Evolutionary conservation across 164 flowering plant species (phyloP), one percentile per base, ranked within the genome.

Genomic region (Sedum album): DNA sequence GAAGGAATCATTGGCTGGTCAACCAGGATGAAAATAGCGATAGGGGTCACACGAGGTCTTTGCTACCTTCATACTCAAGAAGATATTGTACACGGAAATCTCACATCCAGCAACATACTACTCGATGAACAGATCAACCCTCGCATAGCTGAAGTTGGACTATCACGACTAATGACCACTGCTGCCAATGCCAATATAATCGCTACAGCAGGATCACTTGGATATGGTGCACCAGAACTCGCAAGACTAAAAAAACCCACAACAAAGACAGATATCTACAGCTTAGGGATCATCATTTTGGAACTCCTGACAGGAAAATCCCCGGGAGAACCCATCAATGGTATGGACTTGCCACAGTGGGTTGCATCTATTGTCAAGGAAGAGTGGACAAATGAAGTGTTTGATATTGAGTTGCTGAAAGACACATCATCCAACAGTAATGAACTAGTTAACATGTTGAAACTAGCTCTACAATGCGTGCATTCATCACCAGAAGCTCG

Each of bases 311-410:
- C 99, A 6, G 99, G 99, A 33, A 95, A 90, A 67, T 86, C 97
- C 0, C 97, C 99, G 0, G 82, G 88, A 1, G 97, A 95, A 68
- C 76, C 84, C n/a, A 80, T 76, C 75, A 81, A 85, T 42, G 98
- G 93, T 4, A 71, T 78, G 69, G 97, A 88, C 67, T 79, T 95
- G 81, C 99, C 99, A 0, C 96, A 89, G 67, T 95, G 99, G 98
- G 99, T 95, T 31, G 91, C 99, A 2, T 88, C 97, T 0, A 90
- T 88, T 28, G 97, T 95, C 26, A 89, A 92, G 49, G 98, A 92
- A 66, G 97, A 95, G 71, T 90, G 99, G 99, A 95, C 99, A 2
- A 92, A 90, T 71, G 97, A 92, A 73, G 99, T 92, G 0, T 95
- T 95, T 44, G 98, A 95, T 66, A 73, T 89, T 81, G 98, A 92